phyloP scores from a whole-genome alignment of 495 filamentous ascomycete genomes.

The Trypethelium eluteriae region DNA sequence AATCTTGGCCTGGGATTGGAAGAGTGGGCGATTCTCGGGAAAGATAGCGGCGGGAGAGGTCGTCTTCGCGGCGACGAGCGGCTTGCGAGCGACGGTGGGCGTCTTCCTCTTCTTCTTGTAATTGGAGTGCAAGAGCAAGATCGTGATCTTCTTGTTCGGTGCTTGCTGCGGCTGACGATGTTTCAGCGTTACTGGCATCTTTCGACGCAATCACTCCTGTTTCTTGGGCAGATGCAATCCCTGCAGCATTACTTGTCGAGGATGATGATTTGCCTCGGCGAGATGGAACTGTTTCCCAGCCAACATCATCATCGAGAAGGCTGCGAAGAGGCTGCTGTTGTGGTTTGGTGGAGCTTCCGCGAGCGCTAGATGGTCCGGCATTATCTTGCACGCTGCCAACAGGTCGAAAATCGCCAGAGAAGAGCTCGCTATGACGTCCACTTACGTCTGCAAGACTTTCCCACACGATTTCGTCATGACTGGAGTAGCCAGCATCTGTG shows the following conservation, averaged over 20 bases:
- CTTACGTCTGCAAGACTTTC: constrained; percentile 83
- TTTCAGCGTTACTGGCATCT: not conserved
- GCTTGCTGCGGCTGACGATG: not conserved
- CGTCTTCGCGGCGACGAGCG: constrained; percentile 37
- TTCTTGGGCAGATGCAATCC: constrained; percentile 14
- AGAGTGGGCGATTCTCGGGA: constrained; percentile 40
- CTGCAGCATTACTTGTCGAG: constrained; percentile 14
- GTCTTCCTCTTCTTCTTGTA: constrained; percentile 78
- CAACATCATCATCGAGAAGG: constrained; percentile 26
- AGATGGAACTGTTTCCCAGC: constrained; percentile 47
- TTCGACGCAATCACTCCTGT: constrained; percentile 12
- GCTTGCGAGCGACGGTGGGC: constrained; percentile 42
- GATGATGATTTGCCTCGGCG: constrained; percentile 30
- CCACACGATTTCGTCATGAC: constrained; percentile 90
- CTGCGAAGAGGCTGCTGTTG: constrained; percentile 12
- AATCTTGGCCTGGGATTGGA: constrained; percentile 16
- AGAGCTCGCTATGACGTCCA: constrained; percentile 75
- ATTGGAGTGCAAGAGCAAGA: constrained; percentile 66
- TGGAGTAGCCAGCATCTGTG: constrained; percentile 83
- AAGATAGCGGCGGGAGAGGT: constrained; percentile 50
- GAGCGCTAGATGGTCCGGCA: not conserved
- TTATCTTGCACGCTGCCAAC: constrained; percentile 50
- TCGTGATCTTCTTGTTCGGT: constrained; percentile 70
- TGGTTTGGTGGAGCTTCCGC: constrained; percentile 15
- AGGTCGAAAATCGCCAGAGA: constrained; percentile 80